Conservation (phyloP, 305 asterid species). For the Plantago coronopus region DNA sequence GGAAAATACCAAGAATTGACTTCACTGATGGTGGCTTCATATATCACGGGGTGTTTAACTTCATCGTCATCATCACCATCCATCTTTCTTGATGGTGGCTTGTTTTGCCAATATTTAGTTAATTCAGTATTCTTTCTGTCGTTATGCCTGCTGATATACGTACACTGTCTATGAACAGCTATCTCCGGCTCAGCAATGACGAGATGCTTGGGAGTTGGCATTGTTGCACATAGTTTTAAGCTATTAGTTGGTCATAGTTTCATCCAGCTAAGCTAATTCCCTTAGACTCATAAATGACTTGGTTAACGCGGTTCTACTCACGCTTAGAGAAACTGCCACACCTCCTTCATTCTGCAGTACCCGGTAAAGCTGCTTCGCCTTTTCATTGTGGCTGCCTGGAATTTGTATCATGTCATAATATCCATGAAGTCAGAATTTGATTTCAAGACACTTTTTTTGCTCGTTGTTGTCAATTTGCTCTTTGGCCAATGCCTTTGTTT, state of each 20-base stretch:
- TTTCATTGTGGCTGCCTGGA: background rate
- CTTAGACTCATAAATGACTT: conserved; percentile 12
- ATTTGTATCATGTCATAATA: background rate
- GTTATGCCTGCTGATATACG: conserved; percentile 12
- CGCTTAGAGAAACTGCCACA: background rate
- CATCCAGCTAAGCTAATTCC: conserved; percentile 23
- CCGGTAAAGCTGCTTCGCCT: conserved; percentile 22
- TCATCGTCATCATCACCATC: no score
- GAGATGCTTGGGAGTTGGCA: conserved; percentile 55
- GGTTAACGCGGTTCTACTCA: conserved; percentile 4
- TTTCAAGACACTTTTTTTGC: no score
- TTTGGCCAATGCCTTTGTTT: no score
- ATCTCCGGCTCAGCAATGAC: conserved; percentile 40
- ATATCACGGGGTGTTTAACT: no score
- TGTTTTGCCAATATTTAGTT: background rate
- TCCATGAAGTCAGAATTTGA: background rate
- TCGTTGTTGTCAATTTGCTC: no score
- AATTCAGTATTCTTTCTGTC: conserved; percentile 5
- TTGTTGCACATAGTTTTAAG: conserved; percentile 51
- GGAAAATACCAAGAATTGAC: background rate
- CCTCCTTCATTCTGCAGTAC: conserved; percentile 9
- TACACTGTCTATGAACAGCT: conserved; percentile 33
- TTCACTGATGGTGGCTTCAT: background rate
- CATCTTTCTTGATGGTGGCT: no score
- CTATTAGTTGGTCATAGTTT: conserved; percentile 37